Base-by-base conservation (phyloP, 2,329 filamentous ascomycete species). In the Ophiocordyceps camponoti-leonardi region DNA sequence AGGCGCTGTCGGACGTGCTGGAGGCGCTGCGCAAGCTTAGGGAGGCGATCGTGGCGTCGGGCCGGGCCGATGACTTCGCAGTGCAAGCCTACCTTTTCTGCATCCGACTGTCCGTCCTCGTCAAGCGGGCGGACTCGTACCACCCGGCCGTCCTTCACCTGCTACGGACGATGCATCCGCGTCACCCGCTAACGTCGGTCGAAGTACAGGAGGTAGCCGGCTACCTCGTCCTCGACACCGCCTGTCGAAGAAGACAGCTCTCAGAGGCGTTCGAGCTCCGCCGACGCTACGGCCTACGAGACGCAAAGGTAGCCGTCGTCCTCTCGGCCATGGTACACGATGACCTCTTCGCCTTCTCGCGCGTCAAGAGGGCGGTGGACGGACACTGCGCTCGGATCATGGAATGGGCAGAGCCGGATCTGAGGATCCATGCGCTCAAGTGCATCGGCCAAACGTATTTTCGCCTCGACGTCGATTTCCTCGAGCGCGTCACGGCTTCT, bases 51-150 rank as follows among this genome's bases (percentile, higher is more conserved):
- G 77, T 94, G 3, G 85, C 85, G 13, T 80, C 83, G 10, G 77
- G 79, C 45, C 78, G 88, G 19, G 68, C 72, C 33, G 84, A 94
- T 57, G 69, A 76, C 45, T 98, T 98, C 62, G 81, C 90, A 1
- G 78, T 83, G n/a, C 80, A 87, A 53, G 85, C 81, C 16, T 94
- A 96, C 63, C 78, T 94, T 50, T 96, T 96, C 68, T 86, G 85
- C 55, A 85, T 94, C 54, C 82, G 88, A 46, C 72, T 88, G 23
- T 80, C 84, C 22, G 81, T 98, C 50, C 74, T 94, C 31, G 78
- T 83, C 47, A 78, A 80, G 51, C 81, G 93, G 53, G 83, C 82
- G 53, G 86, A 94, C 53, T 87, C 87, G 1, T 98, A 96, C 61
- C 82, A 90, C 51, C 86, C 90, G 0, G 86, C 90, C 1, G 75